These are phyloP conservation scores for Cordyceps fumosorosea DNA, from an alignment of 2,329 filamentous ascomycete species.

Conservation along the genomic window DNA sequence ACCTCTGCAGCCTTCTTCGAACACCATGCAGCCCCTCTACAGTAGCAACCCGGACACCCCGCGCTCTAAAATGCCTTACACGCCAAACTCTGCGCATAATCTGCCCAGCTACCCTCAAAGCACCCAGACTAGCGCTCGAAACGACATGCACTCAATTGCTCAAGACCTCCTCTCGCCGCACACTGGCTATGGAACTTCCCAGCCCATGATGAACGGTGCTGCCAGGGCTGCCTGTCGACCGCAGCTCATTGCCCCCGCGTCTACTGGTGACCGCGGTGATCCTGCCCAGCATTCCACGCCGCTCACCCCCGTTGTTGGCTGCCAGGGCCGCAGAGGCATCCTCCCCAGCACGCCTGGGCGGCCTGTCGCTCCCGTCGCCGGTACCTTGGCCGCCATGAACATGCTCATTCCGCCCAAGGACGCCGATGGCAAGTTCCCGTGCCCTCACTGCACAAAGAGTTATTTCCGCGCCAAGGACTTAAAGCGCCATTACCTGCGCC, in stretches of 20 bases:
- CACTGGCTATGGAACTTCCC: slow-evolving; percentile 49
- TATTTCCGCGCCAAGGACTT: slow-evolving; percentile 96
- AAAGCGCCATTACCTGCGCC: slow-evolving; percentile 90
- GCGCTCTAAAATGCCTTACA: slow-evolving; percentile 55
- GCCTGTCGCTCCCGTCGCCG: slow-evolving; percentile 66
- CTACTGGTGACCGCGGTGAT: slow-evolving; percentile 51
- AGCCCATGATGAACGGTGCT: slow-evolving; percentile 59
- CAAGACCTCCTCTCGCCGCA: slow-evolving; percentile 48
- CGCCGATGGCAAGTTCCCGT: slow-evolving; percentile 95
- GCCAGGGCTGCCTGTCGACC: slow-evolving; percentile 63
- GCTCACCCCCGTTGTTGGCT: slow-evolving; percentile 88
- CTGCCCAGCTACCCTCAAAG: slow-evolving; percentile 49
- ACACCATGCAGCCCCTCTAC: slow-evolving; percentile 41
- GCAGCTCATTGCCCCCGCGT: slow-evolving; percentile 71
- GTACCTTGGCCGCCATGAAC: slow-evolving; percentile 65
- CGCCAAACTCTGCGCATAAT: slow-evolving; percentile 47
- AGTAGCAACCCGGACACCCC: slow-evolving; percentile 55
- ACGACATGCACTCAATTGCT: slow-evolving; percentile 48
- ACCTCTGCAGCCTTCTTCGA: slow-evolving; percentile 43
- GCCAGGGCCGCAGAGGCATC: slow-evolving; percentile 86
- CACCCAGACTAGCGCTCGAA: slow-evolving; percentile 40
- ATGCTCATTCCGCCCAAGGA: slow-evolving; percentile 88
- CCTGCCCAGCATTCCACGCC: slow-evolving; percentile 65
- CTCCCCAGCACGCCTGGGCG: slow-evolving; percentile 87
- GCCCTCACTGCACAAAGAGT: slow-evolving; percentile 95